Evolutionary conservation across 1,284 basidiomycete species (phyloP), one percentile per base, ranked within the genome.

Genomic region (Clitocybe nebularis): DNA sequence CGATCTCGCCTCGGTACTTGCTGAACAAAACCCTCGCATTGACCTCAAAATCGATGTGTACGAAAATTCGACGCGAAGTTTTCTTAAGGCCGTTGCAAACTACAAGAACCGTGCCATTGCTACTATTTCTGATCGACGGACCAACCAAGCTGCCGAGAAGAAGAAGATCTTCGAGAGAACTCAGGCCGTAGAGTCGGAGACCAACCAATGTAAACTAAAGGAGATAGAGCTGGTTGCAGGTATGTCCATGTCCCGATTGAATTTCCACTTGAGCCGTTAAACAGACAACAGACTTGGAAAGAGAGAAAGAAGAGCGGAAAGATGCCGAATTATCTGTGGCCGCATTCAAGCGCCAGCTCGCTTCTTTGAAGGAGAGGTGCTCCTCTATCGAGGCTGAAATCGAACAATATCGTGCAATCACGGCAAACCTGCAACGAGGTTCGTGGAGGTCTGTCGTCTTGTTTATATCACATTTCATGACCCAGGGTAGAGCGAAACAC

Each of bases 221-320:
- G 86, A 89, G 62, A 81, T 89, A 32, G 81, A 86, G 41, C 66
- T 89, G 24, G 70, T 85, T 20, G 71, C 77, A 43, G 74, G 84
- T 86, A 55, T 26, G 77, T 67, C 29, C 14, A n/a, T n/a, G n/a
- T n/a, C n/a, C n/a, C n/a, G 14, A 22, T 5, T 21, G 5, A 30
- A 14, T 10, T 20, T 32, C 11, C 11, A 9, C 14, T 16, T 22
- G 13, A 11, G 11, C 26, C 37, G 41, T 10, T 33, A 7, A 44
- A 22, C 8, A 34, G 16, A 32, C n/a, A n/a, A 16, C 54, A 87
- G 86, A 76, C 9, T 61, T 89, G 29, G 81, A 80, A 52, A 68
- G 69, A 44, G 86, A 89, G 56, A 77, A 80, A 47, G 77, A 80
- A 42, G 86, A 89, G 55, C 66, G 74, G 35, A 82, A 81, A 49